These are phyloP conservation scores for Cyberlindnera suaveolens DNA, from an alignment of 805 yeast genomes.

Conservation along the genomic window DNA sequence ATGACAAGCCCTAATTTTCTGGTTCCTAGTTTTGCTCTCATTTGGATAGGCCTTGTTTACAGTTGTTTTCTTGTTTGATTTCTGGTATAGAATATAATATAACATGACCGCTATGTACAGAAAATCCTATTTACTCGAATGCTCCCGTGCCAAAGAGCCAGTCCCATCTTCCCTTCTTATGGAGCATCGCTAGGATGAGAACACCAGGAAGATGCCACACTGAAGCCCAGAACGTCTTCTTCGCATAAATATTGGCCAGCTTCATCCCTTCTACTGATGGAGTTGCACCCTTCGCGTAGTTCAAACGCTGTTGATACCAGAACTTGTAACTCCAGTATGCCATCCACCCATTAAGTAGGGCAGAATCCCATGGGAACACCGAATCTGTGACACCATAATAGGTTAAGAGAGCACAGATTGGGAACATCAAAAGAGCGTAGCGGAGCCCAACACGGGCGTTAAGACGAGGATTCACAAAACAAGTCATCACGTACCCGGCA, in stretches of 20 bases:
- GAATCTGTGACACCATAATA: conserved; percentile 80
- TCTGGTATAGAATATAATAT: too few relatives aligned
- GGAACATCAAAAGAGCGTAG: conserved; percentile 89
- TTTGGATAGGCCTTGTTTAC: too few relatives aligned
- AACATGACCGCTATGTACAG: neutral
- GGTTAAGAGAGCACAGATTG: conserved; percentile 77
- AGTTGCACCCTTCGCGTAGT: conserved; percentile 37
- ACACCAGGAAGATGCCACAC: conserved; percentile 93
- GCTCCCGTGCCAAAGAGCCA: conserved; percentile 38
- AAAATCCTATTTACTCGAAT: conserved; percentile 1
- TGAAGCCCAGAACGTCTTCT: conserved; percentile 86
- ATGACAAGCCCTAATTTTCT: neutral
- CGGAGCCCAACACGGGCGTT: conserved; percentile 92
- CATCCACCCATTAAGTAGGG: conserved; percentile 81
- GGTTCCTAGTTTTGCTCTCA: too few relatives aligned
- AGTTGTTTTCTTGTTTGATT: too few relatives aligned
- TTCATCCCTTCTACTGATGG: conserved; percentile 52
- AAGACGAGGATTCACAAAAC: conserved; percentile 82
- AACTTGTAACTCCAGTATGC: conserved; percentile 72
- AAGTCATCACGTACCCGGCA: conserved; percentile 98
- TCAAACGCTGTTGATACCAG: conserved; percentile 74
- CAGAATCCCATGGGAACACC: conserved; percentile 75
- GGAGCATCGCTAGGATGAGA: conserved; percentile 85
- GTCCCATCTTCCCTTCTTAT: conserved; percentile 95
- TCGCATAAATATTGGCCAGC: conserved; percentile 64